Evolutionary conservation across 176 grass and related monocot genomes (phyloP), one percentile per base, ranked within the genome.

Genomic region (Metroxylon sagu): DNA sequence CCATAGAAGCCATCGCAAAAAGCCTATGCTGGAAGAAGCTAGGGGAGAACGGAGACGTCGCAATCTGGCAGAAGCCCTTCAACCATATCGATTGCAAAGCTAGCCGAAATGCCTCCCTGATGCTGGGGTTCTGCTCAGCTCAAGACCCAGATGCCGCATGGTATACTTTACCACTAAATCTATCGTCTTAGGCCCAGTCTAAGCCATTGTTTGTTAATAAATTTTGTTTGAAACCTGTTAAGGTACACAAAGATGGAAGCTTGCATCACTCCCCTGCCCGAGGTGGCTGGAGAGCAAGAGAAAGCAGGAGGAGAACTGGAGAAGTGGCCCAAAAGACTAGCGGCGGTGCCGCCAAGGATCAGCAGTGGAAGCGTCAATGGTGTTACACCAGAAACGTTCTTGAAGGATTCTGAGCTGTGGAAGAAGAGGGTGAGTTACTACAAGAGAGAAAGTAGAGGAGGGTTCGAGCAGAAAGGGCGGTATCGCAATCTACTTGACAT

Each of bases 131-230:
- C 48, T 77, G 74, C 49, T 25, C 18, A 52, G 50, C 18, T 28
- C 54, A 77, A 77, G 66, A 77, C 14, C 74, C 74, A 25, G 74
- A 77, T 77, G 65, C 60, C 61, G 74, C 66, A 15, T 77, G 66
- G 74, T 57, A 64, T 56, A 48, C 56, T 64, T 2, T 19, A 19
- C 54, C 5, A 23, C 14, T 8, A 28, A 58, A 15, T 25, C 17
- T 29, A 5, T 29, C 35, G 1, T 2, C 7, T 39, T 39, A 8
- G 12, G 4, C 35, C 28, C 16, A 14, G 56, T 21, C 1, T 29
- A 29, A 29, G 14, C 16, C 4, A 59, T 1, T 5, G 25, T 16
- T 26, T 54, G 8, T 56, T 2, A 59, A 16, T 26, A 25, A 26
- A 6, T 16, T 59, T 29, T 59, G 19, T 12, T 12, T 50, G 18